phyloP scores from a whole-genome alignment of 768 basidiomycete genomes.

The Lactarius akahatsu region DNA sequence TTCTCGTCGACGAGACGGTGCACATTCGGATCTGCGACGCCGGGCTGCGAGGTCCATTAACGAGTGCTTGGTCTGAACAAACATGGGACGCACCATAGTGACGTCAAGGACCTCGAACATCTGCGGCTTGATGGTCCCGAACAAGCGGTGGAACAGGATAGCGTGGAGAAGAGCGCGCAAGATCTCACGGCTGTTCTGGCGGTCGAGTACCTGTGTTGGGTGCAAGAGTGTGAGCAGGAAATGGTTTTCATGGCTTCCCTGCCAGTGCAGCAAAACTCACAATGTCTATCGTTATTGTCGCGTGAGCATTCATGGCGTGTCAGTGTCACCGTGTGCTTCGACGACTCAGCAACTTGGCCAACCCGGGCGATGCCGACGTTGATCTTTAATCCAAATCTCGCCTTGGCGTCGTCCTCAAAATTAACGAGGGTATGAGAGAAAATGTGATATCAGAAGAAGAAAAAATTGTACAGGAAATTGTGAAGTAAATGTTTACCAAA shows the following conservation, averaged over 20 bases:
- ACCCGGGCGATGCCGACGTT: background rate
- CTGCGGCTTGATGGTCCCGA: constrained; percentile 74
- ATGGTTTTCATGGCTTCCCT: background rate
- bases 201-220: constrained; percentile 63
- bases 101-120: constrained; percentile 81
- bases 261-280: constrained; percentile 32
- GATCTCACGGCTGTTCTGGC: constrained; percentile 69
- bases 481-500: background rate
- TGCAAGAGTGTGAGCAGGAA: background rate
- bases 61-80: background rate
- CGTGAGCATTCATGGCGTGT: constrained; percentile 33
- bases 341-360: background rate
- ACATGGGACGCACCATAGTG: constrained; percentile 61
- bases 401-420: background rate
- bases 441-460: background rate
- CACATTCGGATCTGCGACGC: constrained; percentile 70
- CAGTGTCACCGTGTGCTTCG: background rate
- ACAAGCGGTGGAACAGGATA: constrained; percentile 79
- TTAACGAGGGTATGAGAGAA: background rate
- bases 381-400: background rate
- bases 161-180: constrained; percentile 76
- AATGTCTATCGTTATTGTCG: constrained; percentile 52
- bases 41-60: constrained; percentile 50
- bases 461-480: background rate
- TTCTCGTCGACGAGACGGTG: constrained; percentile 72